A percentile compares a stretch with the other conserved stretches of the same genome.
These are phyloP conservation scores for Nemania abortiva DNA, from an alignment of 2,329 filamentous ascomycete genomes.

Conservation along the genomic window DNA sequence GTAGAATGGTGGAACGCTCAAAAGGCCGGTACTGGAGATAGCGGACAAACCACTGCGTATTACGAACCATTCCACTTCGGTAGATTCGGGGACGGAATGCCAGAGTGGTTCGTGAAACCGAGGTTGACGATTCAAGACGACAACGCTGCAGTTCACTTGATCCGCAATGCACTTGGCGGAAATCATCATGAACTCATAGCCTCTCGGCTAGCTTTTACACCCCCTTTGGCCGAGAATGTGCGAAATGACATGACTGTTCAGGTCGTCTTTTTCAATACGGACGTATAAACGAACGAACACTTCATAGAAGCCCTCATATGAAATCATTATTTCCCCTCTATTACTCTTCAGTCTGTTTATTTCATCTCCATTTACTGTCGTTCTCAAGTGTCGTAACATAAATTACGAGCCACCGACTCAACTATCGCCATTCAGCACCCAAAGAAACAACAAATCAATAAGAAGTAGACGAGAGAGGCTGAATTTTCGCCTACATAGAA, in stretches of 20 bases:
- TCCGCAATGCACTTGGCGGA: slow-evolving; percentile 15
- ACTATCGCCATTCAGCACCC: too few relatives aligned
- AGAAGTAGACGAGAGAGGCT: too few relatives aligned
- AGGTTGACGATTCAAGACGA: background rate
- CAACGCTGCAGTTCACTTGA: slow-evolving; percentile 4
- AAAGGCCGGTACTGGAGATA: background rate
- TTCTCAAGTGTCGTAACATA: too few relatives aligned
- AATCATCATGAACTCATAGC: slow-evolving; percentile 2
- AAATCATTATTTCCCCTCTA: too few relatives aligned
- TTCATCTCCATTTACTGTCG: too few relatives aligned
- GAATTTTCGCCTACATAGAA: too few relatives aligned
- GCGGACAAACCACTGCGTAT: too few relatives aligned
- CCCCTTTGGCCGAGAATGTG: background rate
- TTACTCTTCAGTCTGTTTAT: too few relatives aligned
- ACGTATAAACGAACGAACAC: too few relatives aligned
- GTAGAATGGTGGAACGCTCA: background rate
- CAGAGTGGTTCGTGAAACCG: background rate
- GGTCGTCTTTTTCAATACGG: slow-evolving; percentile 6
- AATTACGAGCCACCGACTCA: too few relatives aligned
- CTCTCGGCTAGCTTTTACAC: background rate
- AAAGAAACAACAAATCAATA: too few relatives aligned
- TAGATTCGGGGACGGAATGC: background rate
- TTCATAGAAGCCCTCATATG: too few relatives aligned
- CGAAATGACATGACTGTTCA: slow-evolving; percentile 15
- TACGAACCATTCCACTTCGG: background rate